Evolutionary conservation across 2,329 filamentous ascomycete species (phyloP).

Genomic region (Alternaria alternata): DNA sequence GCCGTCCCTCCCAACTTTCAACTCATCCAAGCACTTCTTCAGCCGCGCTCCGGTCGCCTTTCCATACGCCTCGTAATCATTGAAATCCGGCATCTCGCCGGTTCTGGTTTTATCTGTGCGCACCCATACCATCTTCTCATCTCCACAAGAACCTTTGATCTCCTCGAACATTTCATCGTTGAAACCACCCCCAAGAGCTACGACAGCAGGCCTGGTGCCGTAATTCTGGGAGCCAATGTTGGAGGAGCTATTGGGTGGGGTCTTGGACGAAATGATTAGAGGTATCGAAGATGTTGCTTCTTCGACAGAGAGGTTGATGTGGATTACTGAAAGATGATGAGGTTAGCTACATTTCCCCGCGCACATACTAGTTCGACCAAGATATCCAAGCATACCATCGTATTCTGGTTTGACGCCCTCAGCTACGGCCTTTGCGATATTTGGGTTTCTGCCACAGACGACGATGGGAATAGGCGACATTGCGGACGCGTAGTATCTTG

Average conservation of each 20-base stretch:
- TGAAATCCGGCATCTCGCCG: constrained; percentile 6
- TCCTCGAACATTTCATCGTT: background rate
- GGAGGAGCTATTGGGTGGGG: background rate
- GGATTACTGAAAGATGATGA: constrained; percentile 8
- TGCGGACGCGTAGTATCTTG: background rate
- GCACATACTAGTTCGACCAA: background rate
- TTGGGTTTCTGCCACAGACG: constrained; percentile 18
- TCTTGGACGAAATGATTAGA: background rate
- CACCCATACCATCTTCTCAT: constrained; percentile 17
- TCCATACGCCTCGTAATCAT: constrained; percentile 16
- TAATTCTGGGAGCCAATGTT: constrained; percentile 2
- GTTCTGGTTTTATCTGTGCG: constrained; percentile 6
- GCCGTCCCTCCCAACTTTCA: constrained; percentile 11
- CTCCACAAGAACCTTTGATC: constrained; percentile 9
- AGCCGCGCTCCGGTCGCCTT: constrained; percentile 11
- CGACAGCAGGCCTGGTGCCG: background rate
- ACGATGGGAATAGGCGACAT: constrained; percentile 25
- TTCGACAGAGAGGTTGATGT: constrained; percentile 21
- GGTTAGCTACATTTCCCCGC: background rate
- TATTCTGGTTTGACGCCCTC: constrained; percentile 21
- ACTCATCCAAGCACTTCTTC: constrained; percentile 14
- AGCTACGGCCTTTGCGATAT: constrained; percentile 15
- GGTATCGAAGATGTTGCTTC: constrained; percentile 19
- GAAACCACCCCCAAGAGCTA: constrained; percentile 4
- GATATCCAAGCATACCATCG: constrained; percentile 13